Evolutionary conservation across 2,329 filamentous ascomycete species (phyloP).

Genomic region (Tolypocladium tropicale): DNA sequence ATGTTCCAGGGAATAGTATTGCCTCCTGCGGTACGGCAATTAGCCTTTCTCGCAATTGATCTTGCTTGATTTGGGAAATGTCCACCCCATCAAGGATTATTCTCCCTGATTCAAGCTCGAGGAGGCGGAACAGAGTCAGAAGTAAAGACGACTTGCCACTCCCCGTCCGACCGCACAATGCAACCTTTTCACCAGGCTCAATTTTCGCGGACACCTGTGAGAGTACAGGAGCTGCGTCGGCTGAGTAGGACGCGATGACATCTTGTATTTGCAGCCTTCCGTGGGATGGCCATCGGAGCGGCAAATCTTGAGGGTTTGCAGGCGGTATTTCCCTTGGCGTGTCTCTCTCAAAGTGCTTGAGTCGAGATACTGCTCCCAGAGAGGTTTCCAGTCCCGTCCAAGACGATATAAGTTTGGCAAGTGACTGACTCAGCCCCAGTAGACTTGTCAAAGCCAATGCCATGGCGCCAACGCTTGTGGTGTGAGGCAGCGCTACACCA

Average conservation of each 20-base stretch:
- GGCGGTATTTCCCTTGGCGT: slow-evolving; percentile 8
- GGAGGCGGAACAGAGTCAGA: slow-evolving; percentile 23
- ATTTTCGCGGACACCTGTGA: slow-evolving; percentile 13
- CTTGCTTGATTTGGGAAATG: slow-evolving; percentile 24
- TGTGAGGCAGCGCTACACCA: slow-evolving; percentile 18
- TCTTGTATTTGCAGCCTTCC: slow-evolving; percentile 15
- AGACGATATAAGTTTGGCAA: slow-evolving; percentile 13
- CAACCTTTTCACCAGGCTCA: slow-evolving; percentile 17
- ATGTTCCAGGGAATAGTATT: slow-evolving; percentile 32
- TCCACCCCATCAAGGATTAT: slow-evolving; percentile 31
- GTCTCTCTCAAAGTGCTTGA: slow-evolving; percentile 13
- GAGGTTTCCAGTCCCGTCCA: slow-evolving; percentile 22
- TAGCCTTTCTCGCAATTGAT: slow-evolving; percentile 29
- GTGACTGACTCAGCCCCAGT: slow-evolving; percentile 13
- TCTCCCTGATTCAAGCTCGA: slow-evolving; percentile 20
- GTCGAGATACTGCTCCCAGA: slow-evolving; percentile 14
- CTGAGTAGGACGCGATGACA: slow-evolving; percentile 16
- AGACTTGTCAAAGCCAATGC: slow-evolving; percentile 15
- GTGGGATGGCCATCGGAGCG: slow-evolving; percentile 13
- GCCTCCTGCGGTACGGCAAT: slow-evolving; percentile 40
- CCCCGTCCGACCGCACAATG: slow-evolving; percentile 22
- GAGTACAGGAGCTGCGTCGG: slow-evolving; percentile 5
- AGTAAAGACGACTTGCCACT: slow-evolving; percentile 31
- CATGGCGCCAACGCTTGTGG: slow-evolving; percentile 9
- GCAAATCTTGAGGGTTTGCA: slow-evolving; percentile 6